Base-by-base conservation (phyloP, 1,139 yeast genomes). In the Protomyces inouyei region DNA sequence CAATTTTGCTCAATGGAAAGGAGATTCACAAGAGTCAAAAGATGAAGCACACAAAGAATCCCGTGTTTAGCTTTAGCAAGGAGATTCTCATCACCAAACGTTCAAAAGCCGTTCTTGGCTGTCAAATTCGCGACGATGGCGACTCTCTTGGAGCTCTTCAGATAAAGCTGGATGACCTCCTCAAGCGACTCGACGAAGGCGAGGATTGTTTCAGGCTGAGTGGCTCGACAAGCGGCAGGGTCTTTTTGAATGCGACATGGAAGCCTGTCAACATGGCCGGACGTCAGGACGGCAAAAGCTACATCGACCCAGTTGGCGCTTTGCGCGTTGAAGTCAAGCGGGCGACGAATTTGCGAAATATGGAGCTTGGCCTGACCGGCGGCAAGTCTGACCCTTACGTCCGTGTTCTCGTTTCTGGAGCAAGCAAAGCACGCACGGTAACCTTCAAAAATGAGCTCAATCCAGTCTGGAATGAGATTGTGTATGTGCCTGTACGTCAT, bases 341-440 rank as follows among this genome's bases (percentile, higher is more conserved):
- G 68, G 97, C 95, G 54, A 82, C 81, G 66, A 86, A 85, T 67
- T 81, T 93, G 72, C 83, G 88, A 68, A 93, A 93, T 75, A 81
- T 91, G 76, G 97, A 92, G 74, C 54, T 52, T 28, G 65, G 59
- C 16, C 23, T 52, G 16, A 86, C 84, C 65, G 82, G 93, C 67
- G 98, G 98, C 67, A 88, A 85, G 72, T 85, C 91, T 73, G 98
- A 93, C 76, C 98, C 99, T 52, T 93, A 93, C 73, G 84, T 85
- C 18, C 85, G 96, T 72, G 79, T 92, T 14, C 77, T 90, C 72
- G 82, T 90, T 55, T 91, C 90, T 73, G 93, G 93, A 63, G 80
- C 84, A 72, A 85, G 84, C 70, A 84, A 85, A 73, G 88, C 86
- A 38, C 83, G 98, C 75, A 93, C 98, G 1, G 80, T 83, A 61